Conservation (phyloP, 768 basidiomycete species). For the Phlebiopsis gigantea region DNA sequence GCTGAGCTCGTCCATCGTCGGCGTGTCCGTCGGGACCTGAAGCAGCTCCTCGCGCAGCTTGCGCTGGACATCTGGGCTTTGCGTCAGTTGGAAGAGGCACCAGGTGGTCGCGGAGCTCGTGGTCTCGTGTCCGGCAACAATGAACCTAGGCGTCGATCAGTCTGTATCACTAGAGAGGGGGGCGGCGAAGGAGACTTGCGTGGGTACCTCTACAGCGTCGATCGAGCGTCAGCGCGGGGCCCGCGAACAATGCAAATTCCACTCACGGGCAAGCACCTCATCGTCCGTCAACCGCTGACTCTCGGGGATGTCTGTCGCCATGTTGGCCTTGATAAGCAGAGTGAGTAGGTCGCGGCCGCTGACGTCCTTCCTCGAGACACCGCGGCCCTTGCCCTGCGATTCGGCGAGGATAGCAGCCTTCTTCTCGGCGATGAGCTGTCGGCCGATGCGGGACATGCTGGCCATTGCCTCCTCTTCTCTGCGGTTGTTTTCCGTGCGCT, state of each 20-base stretch:
- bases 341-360: slow-evolving; percentile 45
- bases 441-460: slow-evolving; percentile 18
- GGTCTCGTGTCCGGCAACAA: slow-evolving; percentile 27
- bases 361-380: slow-evolving; percentile 24
- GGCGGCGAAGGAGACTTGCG: slow-evolving; percentile 5
- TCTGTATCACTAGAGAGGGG: not conserved
- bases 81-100: slow-evolving; percentile 30
- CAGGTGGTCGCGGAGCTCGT: slow-evolving; percentile 23
- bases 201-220: not conserved
- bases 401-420: slow-evolving; percentile 21
- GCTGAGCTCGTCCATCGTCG: slow-evolving; percentile 66
- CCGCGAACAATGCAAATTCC: not conserved
- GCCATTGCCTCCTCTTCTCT: not conserved
- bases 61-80: slow-evolving; percentile 29
- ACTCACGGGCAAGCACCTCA: slow-evolving; percentile 28
- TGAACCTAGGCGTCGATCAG: slow-evolving; percentile 9
- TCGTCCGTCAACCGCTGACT: slow-evolving; percentile 27
- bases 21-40: slow-evolving; percentile 28
- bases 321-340: slow-evolving; percentile 51
- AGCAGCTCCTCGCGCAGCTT: slow-evolving; percentile 32
- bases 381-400: slow-evolving; percentile 16
- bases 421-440: slow-evolving; percentile 17
- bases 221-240: not conserved
- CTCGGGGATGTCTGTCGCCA: slow-evolving; percentile 29
- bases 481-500: not conserved